Conservation (phyloP, 306 rosid species). For the Sophora flavescens region DNA sequence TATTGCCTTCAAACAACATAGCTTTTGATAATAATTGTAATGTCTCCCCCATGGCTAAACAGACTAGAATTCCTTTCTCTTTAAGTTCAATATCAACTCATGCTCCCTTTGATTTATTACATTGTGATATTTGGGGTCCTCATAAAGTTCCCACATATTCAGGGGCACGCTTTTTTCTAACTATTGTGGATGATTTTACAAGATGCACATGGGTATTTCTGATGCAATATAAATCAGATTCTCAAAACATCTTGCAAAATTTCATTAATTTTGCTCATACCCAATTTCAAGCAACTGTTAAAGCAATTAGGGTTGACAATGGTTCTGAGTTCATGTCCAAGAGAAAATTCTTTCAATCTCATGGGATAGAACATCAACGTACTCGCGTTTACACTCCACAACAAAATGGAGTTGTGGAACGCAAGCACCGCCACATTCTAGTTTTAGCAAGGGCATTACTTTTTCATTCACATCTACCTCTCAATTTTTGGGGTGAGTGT, state of each 20-base stretch:
- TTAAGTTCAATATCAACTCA: background rate
- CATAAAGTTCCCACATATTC: constrained; percentile 11
- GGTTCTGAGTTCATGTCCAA: constrained; percentile 27
- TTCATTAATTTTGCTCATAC: constrained; percentile 23
- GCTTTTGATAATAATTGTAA: no score
- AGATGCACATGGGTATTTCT: constrained; percentile 29
- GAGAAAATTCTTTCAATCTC: constrained; percentile 28
- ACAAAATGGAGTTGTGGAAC: constrained; percentile 44
- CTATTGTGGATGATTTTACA: background rate
- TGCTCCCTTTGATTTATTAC: constrained; percentile 6
- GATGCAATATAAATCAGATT: background rate
- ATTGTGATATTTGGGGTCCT: constrained; percentile 21
- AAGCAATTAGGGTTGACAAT: constrained; percentile 15
- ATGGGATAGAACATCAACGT: constrained; percentile 35
- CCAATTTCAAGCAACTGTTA: background rate
- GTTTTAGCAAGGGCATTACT: constrained; percentile 5
- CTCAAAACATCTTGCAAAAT: constrained; percentile 1
- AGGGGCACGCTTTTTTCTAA: background rate
- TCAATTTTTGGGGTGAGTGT: constrained; percentile 30
- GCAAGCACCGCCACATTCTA: constrained; percentile 43
- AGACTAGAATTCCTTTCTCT: background rate
- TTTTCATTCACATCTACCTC: constrained; percentile 33
- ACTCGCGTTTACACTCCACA: constrained; percentile 43
- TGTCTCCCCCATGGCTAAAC: background rate
- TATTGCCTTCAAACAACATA: no score